These are phyloP conservation scores for Astrocystis sublimbata DNA, from an alignment of 495 filamentous ascomycete species.

Conservation along the genomic window DNA sequence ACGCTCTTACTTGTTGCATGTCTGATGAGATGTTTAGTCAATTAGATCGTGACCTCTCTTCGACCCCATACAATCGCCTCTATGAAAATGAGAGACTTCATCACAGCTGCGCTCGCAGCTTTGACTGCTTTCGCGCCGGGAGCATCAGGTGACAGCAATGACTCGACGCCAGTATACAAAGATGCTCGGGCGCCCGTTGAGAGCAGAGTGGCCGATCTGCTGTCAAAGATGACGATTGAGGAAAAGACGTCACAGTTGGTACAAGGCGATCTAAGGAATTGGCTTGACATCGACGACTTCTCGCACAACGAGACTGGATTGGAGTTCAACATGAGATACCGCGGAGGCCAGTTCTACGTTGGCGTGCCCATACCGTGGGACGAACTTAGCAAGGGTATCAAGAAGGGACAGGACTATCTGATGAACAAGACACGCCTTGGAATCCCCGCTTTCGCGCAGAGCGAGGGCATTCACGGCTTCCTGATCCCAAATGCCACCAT, in stretches of 20 bases:
- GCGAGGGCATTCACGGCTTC: conserved; percentile 71
- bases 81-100: conserved; percentile 12
- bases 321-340: conserved; percentile 61
- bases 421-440: conserved; percentile 63
- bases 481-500: conserved; percentile 70
- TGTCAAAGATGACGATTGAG: conserved; percentile 68
- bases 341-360: conserved; percentile 68
- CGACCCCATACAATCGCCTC: not conserved
- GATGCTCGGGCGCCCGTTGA: conserved; percentile 61
- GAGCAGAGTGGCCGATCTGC: conserved; percentile 61
- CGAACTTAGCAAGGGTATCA: conserved; percentile 60
- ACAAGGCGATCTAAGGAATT: conserved; percentile 70
- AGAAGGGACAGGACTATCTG: conserved; percentile 64
- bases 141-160: not conserved
- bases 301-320: conserved; percentile 65
- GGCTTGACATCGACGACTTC: conserved; percentile 61
- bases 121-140: conserved; percentile 4
- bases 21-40: not conserved
- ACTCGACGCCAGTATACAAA: conserved; percentile 54
- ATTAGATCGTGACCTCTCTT: not conserved
- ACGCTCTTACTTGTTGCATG: not conserved
- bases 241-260: conserved; percentile 70
- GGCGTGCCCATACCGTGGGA: conserved; percentile 65
- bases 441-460: conserved; percentile 70
- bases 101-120: conserved; percentile 3